Percentiles rank a stretch among this genome's conserved stretches.
Evolutionary conservation across 2,329 filamentous ascomycete species (phyloP).

Genomic region (Trichoderma endophyticum): DNA sequence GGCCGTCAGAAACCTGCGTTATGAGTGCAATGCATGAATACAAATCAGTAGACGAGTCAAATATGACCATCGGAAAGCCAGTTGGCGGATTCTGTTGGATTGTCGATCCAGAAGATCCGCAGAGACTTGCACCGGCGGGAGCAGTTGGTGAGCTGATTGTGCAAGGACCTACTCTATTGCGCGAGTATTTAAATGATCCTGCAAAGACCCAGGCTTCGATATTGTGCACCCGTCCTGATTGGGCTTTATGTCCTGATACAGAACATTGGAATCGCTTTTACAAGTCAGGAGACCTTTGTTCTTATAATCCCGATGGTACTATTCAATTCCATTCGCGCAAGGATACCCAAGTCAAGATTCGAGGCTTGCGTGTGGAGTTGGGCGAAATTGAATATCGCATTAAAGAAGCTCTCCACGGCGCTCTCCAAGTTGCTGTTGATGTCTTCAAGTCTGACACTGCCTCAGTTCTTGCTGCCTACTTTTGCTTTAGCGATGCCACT

Average conservation of each 20-base stretch:
- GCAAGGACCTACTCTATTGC: background rate
- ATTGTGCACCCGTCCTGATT: background rate
- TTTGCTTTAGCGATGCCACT: background rate
- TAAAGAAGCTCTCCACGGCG: background rate
- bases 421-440: background rate
- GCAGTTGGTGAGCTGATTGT: background rate
- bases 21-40: background rate
- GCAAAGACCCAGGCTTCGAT: background rate
- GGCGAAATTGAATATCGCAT: constrained; percentile 4
- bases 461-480: background rate
- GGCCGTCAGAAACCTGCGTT: constrained; percentile 18
- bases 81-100: constrained; percentile 21
- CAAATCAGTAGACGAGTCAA: background rate
- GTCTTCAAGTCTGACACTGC: background rate
- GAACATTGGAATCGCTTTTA: background rate
- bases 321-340: constrained; percentile 6
- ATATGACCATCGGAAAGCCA: constrained; percentile 14
- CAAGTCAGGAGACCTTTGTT: background rate
- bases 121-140: background rate
- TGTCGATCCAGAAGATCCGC: constrained; percentile 11
- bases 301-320: background rate
- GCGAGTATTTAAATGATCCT: background rate
- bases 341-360: constrained; percentile 12
- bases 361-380: constrained; percentile 7
- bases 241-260: background rate